Conservation (phyloP, 805 yeast species). For the Komagataella pseudopastoris region DNA sequence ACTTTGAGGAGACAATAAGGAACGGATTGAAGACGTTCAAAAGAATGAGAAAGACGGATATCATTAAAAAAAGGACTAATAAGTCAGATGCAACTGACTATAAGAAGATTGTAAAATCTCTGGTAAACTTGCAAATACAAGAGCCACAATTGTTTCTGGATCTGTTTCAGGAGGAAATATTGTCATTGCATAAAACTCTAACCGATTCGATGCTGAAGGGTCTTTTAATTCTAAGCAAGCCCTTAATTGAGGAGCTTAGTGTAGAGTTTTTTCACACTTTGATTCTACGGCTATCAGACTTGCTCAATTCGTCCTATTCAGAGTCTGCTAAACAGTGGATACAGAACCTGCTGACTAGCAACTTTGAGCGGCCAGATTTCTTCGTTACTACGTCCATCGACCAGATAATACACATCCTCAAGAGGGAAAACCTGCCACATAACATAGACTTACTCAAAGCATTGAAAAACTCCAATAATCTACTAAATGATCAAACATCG, state of each 20-base stretch:
- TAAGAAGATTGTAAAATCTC: constrained; percentile 7
- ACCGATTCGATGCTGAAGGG: background rate
- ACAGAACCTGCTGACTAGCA: background rate
- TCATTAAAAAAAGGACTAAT: constrained; percentile 20
- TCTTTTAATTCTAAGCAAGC: background rate
- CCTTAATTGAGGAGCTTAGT: background rate
- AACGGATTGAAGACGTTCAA: constrained; percentile 31
- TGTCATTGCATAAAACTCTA: background rate
- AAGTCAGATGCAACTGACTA: constrained; percentile 27
- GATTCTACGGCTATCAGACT: background rate
- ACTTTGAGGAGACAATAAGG: constrained; percentile 11
- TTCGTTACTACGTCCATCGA: background rate
- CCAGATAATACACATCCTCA: background rate
- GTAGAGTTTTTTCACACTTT: background rate
- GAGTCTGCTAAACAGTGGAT: background rate
- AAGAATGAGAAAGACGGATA: constrained; percentile 31
- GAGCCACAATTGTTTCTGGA: background rate
- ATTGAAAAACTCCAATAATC: background rate
- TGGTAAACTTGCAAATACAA: background rate
- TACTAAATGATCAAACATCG: background rate
- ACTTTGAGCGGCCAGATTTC: background rate
- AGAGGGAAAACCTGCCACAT: background rate
- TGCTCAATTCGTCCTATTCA: background rate
- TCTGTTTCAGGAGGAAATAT: background rate
- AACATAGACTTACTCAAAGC: background rate